These are phyloP conservation scores for Fragaria ananassa DNA, from an alignment of 306 rosid species.

Conservation along the genomic window DNA sequence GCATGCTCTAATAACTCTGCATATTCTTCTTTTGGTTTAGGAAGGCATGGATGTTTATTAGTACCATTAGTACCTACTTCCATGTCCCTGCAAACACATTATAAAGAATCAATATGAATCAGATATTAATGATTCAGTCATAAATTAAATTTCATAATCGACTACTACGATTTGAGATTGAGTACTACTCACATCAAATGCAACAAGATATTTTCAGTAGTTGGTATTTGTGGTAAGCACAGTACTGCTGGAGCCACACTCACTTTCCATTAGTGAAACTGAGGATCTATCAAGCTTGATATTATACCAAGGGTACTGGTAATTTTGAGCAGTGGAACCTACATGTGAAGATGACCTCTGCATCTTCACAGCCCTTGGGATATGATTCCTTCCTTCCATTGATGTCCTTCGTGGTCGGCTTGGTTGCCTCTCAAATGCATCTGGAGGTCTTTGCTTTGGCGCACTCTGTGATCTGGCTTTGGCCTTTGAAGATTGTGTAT, in stretches of 20 bases:
- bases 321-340: slow-evolving; percentile 56
- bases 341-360: slow-evolving; percentile 90
- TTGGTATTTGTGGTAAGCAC: slow-evolving; percentile 64
- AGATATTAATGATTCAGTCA: background rate
- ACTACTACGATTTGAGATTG: background rate
- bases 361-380: slow-evolving; percentile 83
- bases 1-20: background rate
- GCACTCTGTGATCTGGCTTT: slow-evolving; percentile 87
- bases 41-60: slow-evolving; percentile 18
- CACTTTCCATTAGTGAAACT: slow-evolving; percentile 75
- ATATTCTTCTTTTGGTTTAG: background rate
- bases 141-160: background rate
- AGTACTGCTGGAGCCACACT: slow-evolving; percentile 82
- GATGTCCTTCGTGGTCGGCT: slow-evolving; percentile 59
- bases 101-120: background rate
- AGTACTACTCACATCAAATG: slow-evolving; percentile 58
- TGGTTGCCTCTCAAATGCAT: slow-evolving; percentile 62
- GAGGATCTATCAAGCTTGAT: slow-evolving; percentile 71
- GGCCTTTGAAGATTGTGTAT: slow-evolving; percentile 84
- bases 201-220: slow-evolving; percentile 67
- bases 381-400: slow-evolving; percentile 64
- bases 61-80: slow-evolving; percentile 56
- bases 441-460: slow-evolving; percentile 76
- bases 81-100: slow-evolving; percentile 54
- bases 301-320: slow-evolving; percentile 64